phyloP scores from a whole-genome alignment of 345 rosid species.

The Reutealis trisperma region DNA sequence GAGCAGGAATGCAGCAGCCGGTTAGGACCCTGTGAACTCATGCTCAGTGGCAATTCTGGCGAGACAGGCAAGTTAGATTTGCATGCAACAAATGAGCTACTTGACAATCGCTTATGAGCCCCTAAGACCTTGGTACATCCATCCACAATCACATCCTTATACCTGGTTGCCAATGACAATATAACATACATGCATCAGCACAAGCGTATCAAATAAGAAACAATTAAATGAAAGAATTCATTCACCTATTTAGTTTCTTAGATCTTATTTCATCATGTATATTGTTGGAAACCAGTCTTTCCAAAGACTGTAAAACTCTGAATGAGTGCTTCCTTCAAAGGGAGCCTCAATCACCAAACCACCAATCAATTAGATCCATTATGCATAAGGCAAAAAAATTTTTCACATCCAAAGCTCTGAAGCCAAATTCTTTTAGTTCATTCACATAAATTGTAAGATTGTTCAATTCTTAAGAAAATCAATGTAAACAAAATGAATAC shows the following conservation, averaged over 20 bases:
- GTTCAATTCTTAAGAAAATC: no score
- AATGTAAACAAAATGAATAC: background rate
- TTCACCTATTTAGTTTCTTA: background rate
- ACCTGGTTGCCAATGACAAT: slow-evolving; percentile 13
- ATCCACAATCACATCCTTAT: slow-evolving; percentile 6
- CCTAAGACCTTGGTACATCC: background rate
- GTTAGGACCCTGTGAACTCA: background rate
- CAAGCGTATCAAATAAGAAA: background rate
- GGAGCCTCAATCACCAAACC: background rate
- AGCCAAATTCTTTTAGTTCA: background rate
- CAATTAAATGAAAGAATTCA: background rate
- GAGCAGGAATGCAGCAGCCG: slow-evolving; percentile 8
- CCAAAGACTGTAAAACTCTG: background rate
- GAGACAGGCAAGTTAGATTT: slow-evolving; percentile 9
- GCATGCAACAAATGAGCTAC: background rate
- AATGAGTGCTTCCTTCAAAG: background rate
- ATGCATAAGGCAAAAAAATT: background rate
- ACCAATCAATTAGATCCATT: background rate
- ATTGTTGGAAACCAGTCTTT: background rate
- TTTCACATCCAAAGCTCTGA: background rate
- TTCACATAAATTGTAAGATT: background rate
- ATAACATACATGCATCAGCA: background rate
- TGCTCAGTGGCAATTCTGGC: slow-evolving; percentile 12
- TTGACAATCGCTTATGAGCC: background rate
- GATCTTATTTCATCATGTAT: background rate